Base-by-base conservation (phyloP, 2,329 filamentous ascomycete species). In the Ustulina deusta region DNA sequence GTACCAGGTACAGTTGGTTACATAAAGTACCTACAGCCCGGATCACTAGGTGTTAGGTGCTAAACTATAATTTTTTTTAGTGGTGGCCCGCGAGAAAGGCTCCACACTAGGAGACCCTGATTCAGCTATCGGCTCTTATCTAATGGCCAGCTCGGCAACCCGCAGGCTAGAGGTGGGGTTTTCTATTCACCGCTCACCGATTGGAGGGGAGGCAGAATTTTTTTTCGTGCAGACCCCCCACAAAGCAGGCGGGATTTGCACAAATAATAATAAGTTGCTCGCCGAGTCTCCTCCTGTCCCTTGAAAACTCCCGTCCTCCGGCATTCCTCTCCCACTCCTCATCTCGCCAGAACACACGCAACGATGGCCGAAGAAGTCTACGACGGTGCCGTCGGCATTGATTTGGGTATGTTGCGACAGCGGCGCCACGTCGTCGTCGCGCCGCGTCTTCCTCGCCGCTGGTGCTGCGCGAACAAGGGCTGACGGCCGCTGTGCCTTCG, bases 351-450 rank as follows among this genome's bases (percentile, higher is more conserved):
- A 68, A 65, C 61, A 63, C 61, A 71, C 63, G 60, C 61, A 64
- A 78, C 85, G 82, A 97, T 97, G 95, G 91, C 93, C 83, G 94
- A 97, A 84, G 95, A 97, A 91, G 91, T 97, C 79, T 99, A 98
- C 85, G 96, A 99, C 83, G 96, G 96, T 92, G 96, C 96, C 90
- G 93, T 98, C 87, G 96, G 96, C 90, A 99, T 99, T 87, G 96
- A 99, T 91, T 90, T 99, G 87, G 96, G 95, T 97, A 87, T 79
- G 91, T 86, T 65, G 61, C 56, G 57, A 27, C 55, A 10, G 20
- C 6, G 15, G 48, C 22, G 34, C 29, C 42, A 25, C 15, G 11
- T 34, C 20, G n/a, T 22, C 36, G 22, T 29, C 17, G 36, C 38
- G 44, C 20, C 44, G 7, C 9, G 44, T 22, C 0, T 17, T 20